These are phyloP conservation scores for Lactuca sativa DNA, from an alignment of 129 eudicot genomes.

Conservation along the genomic window DNA sequence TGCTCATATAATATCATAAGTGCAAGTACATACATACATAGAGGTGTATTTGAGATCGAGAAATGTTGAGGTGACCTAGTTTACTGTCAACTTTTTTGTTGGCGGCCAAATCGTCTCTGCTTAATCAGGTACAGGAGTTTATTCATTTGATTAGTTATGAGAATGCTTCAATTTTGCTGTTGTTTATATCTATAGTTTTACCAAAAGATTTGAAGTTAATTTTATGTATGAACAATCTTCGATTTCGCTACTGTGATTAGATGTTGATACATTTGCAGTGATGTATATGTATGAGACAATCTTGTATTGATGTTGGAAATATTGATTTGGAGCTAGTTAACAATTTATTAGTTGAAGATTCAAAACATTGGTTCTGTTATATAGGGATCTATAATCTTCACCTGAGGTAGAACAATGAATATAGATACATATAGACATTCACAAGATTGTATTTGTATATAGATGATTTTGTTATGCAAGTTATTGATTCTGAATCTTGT, in stretches of 20 bases:
- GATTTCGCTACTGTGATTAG: too few relatives aligned
- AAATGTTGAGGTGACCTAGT: constrained; percentile 59
- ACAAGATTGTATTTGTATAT: neutral
- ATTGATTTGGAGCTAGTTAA: constrained; percentile 1
- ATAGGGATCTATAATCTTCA: neutral
- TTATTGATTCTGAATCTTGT: neutral
- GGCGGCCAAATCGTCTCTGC: constrained; percentile 44
- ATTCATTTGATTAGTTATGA: neutral
- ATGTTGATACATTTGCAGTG: neutral
- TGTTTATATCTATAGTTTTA: neutral
- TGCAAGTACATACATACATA: neutral
- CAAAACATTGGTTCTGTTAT: neutral
- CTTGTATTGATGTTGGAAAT: neutral
- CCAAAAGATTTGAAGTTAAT: neutral
- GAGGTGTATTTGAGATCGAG: constrained; percentile 25
- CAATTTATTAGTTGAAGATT: neutral
- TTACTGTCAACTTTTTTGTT: constrained; percentile 42
- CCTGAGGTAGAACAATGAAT: neutral
- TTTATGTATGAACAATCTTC: neutral
- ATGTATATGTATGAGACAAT: constrained; percentile 1
- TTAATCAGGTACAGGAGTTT: constrained; percentile 35
- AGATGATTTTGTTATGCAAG: neutral
- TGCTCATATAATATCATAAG: neutral
- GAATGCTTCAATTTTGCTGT: constrained; percentile 1
- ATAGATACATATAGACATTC: constrained; percentile 1